Evolutionary conservation across 106 monocot genomes (phyloP).

Genomic region (Allium fistulosum): DNA sequence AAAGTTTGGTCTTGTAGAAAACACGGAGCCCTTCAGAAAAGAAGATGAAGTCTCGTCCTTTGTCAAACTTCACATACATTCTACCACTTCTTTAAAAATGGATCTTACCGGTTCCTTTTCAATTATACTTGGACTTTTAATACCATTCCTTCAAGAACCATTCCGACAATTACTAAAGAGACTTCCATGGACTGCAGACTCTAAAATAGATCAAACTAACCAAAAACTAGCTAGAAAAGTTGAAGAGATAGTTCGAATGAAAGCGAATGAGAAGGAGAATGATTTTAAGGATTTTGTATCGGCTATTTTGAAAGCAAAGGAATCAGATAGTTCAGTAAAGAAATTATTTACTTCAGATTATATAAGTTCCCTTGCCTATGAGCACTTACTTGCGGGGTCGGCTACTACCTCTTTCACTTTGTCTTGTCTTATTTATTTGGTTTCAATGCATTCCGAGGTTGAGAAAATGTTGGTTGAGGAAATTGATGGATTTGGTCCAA

Average conservation of each 20-base stretch:
- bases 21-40: background rate
- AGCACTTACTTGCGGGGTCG: constrained; percentile 84
- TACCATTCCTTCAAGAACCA: constrained; percentile 54
- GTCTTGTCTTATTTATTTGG: constrained; percentile 42
- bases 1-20: constrained; percentile 39
- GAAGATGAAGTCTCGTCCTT: constrained; percentile 34
- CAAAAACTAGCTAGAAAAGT: constrained; percentile 19
- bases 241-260: constrained; percentile 28
- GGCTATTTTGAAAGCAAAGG: constrained; percentile 39
- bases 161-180: constrained; percentile 36
- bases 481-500: constrained; percentile 52
- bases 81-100: constrained; percentile 69
- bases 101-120: constrained; percentile 61
- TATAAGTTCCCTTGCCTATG: constrained; percentile 63
- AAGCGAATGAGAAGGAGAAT: constrained; percentile 11
- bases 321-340: constrained; percentile 7
- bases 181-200: constrained; percentile 42
- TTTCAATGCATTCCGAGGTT: constrained; percentile 63
- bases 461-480: constrained; percentile 64
- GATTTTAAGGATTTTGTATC: constrained; percentile 39
- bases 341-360: constrained; percentile 43
- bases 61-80: constrained; percentile 36
- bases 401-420: constrained; percentile 74
- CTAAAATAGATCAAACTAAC: constrained; percentile 37
- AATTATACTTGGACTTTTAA: constrained; percentile 36